These are phyloP conservation scores for Claviceps spartinae DNA, from an alignment of 2,329 filamentous ascomycete genomes.

Conservation along the genomic window DNA sequence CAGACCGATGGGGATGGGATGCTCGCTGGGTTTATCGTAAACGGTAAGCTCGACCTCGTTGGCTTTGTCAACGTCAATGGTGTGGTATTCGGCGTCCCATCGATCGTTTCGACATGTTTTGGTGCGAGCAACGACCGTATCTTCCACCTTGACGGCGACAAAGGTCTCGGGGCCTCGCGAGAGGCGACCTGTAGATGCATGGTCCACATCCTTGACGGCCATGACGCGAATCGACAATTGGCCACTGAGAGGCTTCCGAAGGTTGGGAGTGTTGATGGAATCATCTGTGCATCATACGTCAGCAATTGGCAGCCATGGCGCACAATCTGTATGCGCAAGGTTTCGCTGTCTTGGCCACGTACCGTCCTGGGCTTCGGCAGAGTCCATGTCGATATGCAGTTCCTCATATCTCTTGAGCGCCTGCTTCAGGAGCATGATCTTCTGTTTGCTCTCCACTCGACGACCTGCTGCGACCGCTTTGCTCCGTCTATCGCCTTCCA, in stretches of 20 bases:
- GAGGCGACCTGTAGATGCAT: conserved; percentile 73
- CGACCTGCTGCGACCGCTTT: conserved; percentile 81
- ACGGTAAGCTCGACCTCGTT: conserved; percentile 97
- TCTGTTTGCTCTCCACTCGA: conserved; percentile 90
- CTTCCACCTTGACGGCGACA: conserved; percentile 92
- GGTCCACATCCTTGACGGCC: conserved; percentile 87
- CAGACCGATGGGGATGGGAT: conserved; percentile 84
- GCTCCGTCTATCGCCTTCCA: conserved; percentile 95
- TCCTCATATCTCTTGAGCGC: conserved; percentile 95
- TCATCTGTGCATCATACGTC: conserved; percentile 50
- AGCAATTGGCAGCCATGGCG: neutral
- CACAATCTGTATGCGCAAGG: neutral
- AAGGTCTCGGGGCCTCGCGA: conserved; percentile 88
- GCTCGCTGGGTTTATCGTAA: conserved; percentile 87
- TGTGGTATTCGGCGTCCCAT: conserved; percentile 86
- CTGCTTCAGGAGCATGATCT: conserved; percentile 90
- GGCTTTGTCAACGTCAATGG: conserved; percentile 90
- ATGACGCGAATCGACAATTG: conserved; percentile 77
- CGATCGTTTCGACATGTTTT: conserved; percentile 72
- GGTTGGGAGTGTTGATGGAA: conserved; percentile 86
- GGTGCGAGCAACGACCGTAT: conserved; percentile 79
- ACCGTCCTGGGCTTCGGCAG: conserved; percentile 69
- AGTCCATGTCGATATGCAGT: conserved; percentile 85
- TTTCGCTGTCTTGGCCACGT: conserved; percentile 20
- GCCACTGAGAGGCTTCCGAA: conserved; percentile 90